Evolutionary conservation across 148 eudicot genomes (phyloP).

Genomic region (Polygonum aviculare): DNA sequence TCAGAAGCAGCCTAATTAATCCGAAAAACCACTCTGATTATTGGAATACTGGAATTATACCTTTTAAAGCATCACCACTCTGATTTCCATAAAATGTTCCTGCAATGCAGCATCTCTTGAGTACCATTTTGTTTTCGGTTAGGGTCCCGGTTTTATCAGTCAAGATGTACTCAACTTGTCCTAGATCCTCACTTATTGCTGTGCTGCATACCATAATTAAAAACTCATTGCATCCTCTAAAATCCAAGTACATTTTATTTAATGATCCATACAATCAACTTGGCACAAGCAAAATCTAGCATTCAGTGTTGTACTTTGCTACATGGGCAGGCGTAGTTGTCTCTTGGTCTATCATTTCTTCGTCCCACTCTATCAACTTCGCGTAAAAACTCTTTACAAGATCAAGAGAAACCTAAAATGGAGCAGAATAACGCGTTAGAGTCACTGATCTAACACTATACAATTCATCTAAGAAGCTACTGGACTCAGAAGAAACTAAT

Average conservation of each 20-base stretch:
- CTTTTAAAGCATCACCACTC: slow-evolving; percentile 80
- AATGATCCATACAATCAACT: not conserved
- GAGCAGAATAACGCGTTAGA: not conserved
- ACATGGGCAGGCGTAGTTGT: slow-evolving; percentile 78
- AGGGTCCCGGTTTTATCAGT: slow-evolving; percentile 98
- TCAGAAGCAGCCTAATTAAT: slow-evolving; percentile 14
- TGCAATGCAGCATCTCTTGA: slow-evolving; percentile 72
- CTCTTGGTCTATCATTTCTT: slow-evolving; percentile 74
- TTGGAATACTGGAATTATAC: slow-evolving; percentile 38
- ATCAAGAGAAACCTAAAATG: slow-evolving; percentile 83
- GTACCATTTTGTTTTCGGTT: slow-evolving; percentile 88
- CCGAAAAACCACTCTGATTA: no score
- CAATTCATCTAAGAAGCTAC: no score
- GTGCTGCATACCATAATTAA: slow-evolving; percentile 60
- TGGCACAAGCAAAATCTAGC: slow-evolving; percentile 4
- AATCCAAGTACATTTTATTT: not conserved
- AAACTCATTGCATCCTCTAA: slow-evolving; percentile 1
- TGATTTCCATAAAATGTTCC: slow-evolving; percentile 82
- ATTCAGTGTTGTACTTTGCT: slow-evolving; percentile 49
- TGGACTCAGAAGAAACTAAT: not conserved
- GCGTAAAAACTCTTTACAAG: slow-evolving; percentile 94
- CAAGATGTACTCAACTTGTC: slow-evolving; percentile 95
- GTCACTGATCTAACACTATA: no score
- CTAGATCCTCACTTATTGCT: slow-evolving; percentile 98
- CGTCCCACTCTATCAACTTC: slow-evolving; percentile 95